phyloP scores from a whole-genome alignment of 2,329 filamentous ascomycete species.

The Sarocladium strictum region DNA sequence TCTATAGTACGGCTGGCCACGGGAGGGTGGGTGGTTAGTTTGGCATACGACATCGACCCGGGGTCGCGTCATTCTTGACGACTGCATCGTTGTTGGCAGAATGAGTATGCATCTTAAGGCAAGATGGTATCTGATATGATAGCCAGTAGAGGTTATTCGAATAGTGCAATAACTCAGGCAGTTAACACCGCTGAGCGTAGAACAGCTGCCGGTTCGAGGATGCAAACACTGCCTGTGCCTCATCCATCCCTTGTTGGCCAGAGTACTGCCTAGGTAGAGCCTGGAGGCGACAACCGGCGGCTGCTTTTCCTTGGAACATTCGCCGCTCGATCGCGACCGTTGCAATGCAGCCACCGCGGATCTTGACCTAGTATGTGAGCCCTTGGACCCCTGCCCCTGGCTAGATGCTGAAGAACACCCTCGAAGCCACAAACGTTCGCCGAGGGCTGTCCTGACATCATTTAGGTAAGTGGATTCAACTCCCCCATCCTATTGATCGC shows the following conservation, averaged over 20 bases:
- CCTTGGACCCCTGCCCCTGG: background rate
- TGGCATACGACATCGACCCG: constrained; percentile 6
- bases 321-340: background rate
- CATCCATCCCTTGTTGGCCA: too few species aligned
- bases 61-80: background rate
- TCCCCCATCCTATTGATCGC: background rate
- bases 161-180: too few species aligned
- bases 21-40: background rate
- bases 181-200: too few species aligned
- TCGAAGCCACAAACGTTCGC: background rate
- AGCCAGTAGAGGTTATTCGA: too few species aligned
- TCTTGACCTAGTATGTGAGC: background rate
- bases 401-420: background rate
- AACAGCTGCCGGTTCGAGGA: too few species aligned
- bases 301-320: constrained; percentile 1
- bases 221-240: too few species aligned
- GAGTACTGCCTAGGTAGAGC: background rate
- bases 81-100: too few species aligned
- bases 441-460: background rate
- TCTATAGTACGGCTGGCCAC: background rate
- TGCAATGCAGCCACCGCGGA: background rate
- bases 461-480: background rate
- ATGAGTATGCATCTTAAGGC: too few species aligned
- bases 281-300: background rate
- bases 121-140: too few species aligned